Conservation (phyloP, 2,329 filamentous ascomycete genomes). For the Epichloe sylvatica region DNA sequence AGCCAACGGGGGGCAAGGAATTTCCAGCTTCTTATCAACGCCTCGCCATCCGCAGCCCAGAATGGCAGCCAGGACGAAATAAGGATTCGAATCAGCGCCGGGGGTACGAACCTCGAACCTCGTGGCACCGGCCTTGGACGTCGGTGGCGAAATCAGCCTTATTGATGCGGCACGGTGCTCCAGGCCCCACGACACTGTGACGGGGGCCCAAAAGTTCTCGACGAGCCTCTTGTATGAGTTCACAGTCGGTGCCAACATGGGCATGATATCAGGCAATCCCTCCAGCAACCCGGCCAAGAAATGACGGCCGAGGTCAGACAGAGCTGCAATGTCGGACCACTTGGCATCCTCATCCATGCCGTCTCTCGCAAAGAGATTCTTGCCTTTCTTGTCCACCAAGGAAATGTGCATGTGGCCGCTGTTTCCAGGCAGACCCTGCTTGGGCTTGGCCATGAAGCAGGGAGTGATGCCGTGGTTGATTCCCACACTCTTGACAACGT, state of each 20-base stretch:
- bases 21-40: conserved; percentile 79
- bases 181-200: conserved; percentile 92
- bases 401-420: conserved; percentile 94
- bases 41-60: conserved; percentile 82
- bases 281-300: conserved; percentile 85
- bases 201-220: conserved; percentile 98
- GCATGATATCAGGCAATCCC: conserved; percentile 90
- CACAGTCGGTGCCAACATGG: conserved; percentile 80
- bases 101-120: conserved; percentile 87
- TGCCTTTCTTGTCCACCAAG: conserved; percentile 62
- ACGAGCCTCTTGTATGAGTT: conserved; percentile 98
- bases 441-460: conserved; percentile 97
- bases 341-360: conserved; percentile 54
- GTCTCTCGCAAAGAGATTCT: conserved; percentile 71
- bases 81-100: conserved; percentile 86
- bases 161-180: conserved; percentile 91
- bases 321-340: conserved; percentile 60
- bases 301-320: conserved; percentile 81
- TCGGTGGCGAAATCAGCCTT: conserved; percentile 78
- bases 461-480: conserved; percentile 83
- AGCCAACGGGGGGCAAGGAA: conserved; percentile 73
- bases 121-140: conserved; percentile 69
- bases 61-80: conserved; percentile 75
- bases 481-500: conserved; percentile 79
- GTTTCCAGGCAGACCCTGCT: conserved; percentile 81